These are phyloP conservation scores for Vitellaria paradoxa DNA, from an alignment of 179 eudicot species.

Conservation along the genomic window DNA sequence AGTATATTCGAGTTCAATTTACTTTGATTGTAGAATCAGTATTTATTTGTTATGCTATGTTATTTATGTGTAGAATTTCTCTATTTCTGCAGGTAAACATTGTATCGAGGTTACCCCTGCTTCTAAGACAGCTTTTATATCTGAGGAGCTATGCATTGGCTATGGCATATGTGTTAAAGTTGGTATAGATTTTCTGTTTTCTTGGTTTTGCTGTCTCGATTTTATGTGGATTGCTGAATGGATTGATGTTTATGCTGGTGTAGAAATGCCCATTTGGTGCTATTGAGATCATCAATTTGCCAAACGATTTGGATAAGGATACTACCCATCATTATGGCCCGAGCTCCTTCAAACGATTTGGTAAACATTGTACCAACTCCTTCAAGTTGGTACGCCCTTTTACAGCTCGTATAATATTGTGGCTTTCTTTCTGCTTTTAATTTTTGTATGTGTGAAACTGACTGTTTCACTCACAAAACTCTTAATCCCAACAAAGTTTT, in stretches of 20 bases:
- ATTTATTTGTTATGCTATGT: too few relatives aligned
- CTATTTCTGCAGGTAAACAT: constrained; percentile 57
- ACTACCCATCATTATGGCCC: constrained; percentile 98
- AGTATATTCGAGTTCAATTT: too few relatives aligned
- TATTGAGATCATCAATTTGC: constrained; percentile 89
- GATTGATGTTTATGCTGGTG: constrained; percentile 21
- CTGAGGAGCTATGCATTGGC: constrained; percentile 93
- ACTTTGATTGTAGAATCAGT: too few relatives aligned
- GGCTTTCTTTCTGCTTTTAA: not conserved
- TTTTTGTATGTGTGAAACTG: too few relatives aligned
- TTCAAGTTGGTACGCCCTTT: constrained; percentile 72
- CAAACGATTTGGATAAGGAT: constrained; percentile 93
- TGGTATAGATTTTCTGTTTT: constrained; percentile 11
- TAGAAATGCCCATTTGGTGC: constrained; percentile 99
- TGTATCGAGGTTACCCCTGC: constrained; percentile 84
- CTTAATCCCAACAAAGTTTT: constrained; percentile 53
- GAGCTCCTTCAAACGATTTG: constrained; percentile 90
- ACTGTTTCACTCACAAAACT: constrained; percentile 29
- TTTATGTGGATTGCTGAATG: not conserved
- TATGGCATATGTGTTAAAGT: constrained; percentile 98
- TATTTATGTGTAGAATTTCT: too few relatives aligned
- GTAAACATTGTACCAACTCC: too few relatives aligned
- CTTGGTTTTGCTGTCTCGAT: not conserved
- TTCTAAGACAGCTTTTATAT: constrained; percentile 82
- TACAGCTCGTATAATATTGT: not conserved